Evolutionary conservation across 257 asterid species (phyloP).

Genomic region (Salvia hispanica): DNA sequence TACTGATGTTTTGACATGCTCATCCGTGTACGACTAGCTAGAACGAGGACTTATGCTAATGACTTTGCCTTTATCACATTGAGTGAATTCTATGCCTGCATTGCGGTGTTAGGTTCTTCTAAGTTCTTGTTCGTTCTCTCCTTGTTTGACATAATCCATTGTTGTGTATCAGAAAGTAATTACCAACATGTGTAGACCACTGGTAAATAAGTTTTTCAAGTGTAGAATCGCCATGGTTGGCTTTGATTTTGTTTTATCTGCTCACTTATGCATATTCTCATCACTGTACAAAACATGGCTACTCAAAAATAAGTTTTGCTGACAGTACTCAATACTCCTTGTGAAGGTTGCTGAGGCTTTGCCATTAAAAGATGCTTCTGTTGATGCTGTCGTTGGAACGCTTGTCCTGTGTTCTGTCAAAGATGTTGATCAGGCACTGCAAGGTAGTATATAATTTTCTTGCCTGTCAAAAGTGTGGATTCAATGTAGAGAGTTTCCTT

Average conservation of each 20-base stretch:
- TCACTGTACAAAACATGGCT: background rate
- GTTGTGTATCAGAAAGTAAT: background rate
- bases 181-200: background rate
- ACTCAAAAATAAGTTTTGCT: background rate
- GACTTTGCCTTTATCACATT: background rate
- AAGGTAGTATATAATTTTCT: constrained; percentile 54
- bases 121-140: no score
- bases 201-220: background rate
- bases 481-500: no score
- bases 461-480: background rate
- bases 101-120: no score
- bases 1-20: no score
- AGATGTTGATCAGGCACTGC: constrained; percentile 66
- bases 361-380: constrained; percentile 77
- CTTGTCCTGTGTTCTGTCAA: constrained; percentile 90
- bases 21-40: no score
- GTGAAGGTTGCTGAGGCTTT: constrained; percentile 83
- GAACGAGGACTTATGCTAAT: background rate
- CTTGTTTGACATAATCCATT: no score
- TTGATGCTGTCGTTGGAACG: constrained; percentile 87
- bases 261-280: background rate
- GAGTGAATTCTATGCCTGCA: background rate
- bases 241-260: no score
- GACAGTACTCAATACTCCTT: constrained; percentile 12
- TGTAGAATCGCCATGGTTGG: no score